A percentile compares a stretch with the other conserved stretches of the same genome.
Evolutionary conservation across 192 early-diverging fungal genomes (phyloP).

Genomic region (Umbelopsis vinacea): DNA sequence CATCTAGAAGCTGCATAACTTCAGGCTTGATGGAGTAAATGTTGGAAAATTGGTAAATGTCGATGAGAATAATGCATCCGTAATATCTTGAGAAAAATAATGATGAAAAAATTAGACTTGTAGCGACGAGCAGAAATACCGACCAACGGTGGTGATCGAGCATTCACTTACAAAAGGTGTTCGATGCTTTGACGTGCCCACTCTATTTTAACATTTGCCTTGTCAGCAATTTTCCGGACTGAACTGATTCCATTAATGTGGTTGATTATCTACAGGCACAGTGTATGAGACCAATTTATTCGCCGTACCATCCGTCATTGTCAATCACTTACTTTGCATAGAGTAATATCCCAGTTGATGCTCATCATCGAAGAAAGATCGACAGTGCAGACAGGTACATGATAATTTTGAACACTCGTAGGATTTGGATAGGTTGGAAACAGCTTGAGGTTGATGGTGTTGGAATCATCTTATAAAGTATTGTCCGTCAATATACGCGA

Average conservation of each 20-base stretch:
- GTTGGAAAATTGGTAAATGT: slow-evolving; percentile 97
- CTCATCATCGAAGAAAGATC: slow-evolving; percentile 63
- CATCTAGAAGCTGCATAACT: slow-evolving; percentile 63
- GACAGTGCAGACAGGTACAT: slow-evolving; percentile 82
- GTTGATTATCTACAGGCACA: slow-evolving; percentile 57
- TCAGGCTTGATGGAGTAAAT: slow-evolving; percentile 75
- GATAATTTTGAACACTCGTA: slow-evolving; percentile 73
- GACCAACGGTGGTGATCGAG: background rate
- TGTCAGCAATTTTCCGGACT: slow-evolving; percentile 80
- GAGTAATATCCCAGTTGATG: slow-evolving; percentile 92
- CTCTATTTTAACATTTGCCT: slow-evolving; percentile 75
- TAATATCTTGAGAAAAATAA: slow-evolving; percentile 59
- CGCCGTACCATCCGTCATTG: background rate
- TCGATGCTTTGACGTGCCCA: slow-evolving; percentile 83
- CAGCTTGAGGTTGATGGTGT: slow-evolving; percentile 84
- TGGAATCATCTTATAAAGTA: slow-evolving; percentile 65
- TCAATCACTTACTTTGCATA: slow-evolving; percentile 55
- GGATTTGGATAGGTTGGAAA: slow-evolving; percentile 83
- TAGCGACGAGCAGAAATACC: no score
- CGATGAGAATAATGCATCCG: slow-evolving; percentile 87
- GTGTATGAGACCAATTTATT: background rate
- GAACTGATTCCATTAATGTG: slow-evolving; percentile 87
- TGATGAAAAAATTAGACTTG: no score
- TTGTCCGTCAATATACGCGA: background rate
- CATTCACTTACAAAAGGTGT: slow-evolving; percentile 78